Conservation (phyloP, 2,329 filamentous ascomycete genomes). For the Zymoseptoria pseudotritici region DNA sequence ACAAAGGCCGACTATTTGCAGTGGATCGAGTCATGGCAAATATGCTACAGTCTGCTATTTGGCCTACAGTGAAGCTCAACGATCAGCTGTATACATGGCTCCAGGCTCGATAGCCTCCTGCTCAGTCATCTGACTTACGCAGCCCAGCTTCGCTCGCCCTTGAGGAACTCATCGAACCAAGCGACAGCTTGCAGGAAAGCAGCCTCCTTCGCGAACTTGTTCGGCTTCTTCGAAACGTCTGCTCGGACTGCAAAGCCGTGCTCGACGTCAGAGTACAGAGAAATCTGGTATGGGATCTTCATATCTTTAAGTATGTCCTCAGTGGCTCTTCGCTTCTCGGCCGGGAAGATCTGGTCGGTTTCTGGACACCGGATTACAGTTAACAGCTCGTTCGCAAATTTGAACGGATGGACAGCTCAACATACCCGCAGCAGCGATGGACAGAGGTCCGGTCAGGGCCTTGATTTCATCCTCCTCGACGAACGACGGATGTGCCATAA, state of each 20-base stretch:
- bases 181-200: constrained; percentile 69
- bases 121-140: constrained; percentile 7
- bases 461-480: constrained; percentile 55
- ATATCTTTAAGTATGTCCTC: constrained; percentile 53
- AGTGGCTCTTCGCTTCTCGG: constrained; percentile 47
- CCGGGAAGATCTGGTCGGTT: constrained; percentile 52
- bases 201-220: constrained; percentile 69
- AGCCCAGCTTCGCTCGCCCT: constrained; percentile 21
- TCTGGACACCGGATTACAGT: constrained; percentile 34
- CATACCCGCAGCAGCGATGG: constrained; percentile 55
- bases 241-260: constrained; percentile 71
- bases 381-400: background rate
- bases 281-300: constrained; percentile 63
- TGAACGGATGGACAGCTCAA: background rate
- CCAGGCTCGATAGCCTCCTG: background rate
- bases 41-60: background rate
- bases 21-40: background rate
- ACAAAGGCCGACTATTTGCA: background rate
- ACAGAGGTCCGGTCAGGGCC: constrained; percentile 49
- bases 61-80: background rate
- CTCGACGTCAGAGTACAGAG: constrained; percentile 60
- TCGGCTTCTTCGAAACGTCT: constrained; percentile 50
- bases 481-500: constrained; percentile 69
- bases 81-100: background rate
- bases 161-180: constrained; percentile 66